Evolutionary conservation across 2,329 filamentous ascomycete species (phyloP).

Genomic region (Thelonectria discophora): DNA sequence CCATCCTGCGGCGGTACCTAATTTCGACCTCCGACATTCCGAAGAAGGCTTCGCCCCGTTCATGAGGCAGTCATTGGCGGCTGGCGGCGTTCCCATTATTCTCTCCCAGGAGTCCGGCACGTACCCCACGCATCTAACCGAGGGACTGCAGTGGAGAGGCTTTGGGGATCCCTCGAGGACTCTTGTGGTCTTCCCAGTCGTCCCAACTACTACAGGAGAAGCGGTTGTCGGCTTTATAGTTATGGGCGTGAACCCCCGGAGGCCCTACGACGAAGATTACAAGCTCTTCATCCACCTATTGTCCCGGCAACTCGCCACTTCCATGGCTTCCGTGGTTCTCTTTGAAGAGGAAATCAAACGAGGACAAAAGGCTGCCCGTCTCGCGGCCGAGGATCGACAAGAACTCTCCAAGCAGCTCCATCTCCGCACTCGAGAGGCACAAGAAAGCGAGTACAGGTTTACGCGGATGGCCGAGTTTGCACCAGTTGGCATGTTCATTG

Average conservation of each 20-base stretch:
- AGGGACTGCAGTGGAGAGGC: conserved; percentile 74
- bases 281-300: conserved; percentile 79
- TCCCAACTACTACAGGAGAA: conserved; percentile 76
- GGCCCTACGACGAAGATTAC: conserved; percentile 84
- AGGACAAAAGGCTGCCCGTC: conserved; percentile 75
- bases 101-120: conserved; percentile 73
- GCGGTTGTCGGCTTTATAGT: conserved; percentile 80
- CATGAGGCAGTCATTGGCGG: conserved; percentile 77
- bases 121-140: conserved; percentile 69
- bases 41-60: conserved; percentile 79
- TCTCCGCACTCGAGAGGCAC: conserved; percentile 67
- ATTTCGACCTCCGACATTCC: conserved; percentile 74
- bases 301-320: conserved; percentile 79
- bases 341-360: conserved; percentile 85
- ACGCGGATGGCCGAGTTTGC: conserved; percentile 86
- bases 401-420: conserved; percentile 80
- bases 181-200: conserved; percentile 80
- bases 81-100: conserved; percentile 71
- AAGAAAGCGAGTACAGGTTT: conserved; percentile 79
- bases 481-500: conserved; percentile 86
- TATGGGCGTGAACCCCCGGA: conserved; percentile 79
- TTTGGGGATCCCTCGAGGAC: conserved; percentile 75
- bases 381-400: conserved; percentile 79
- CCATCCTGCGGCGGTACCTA: conserved; percentile 67
- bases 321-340: conserved; percentile 80